Base-by-base conservation (phyloP, 164 flowering plant species). In the Umbilicus rupestris region DNA sequence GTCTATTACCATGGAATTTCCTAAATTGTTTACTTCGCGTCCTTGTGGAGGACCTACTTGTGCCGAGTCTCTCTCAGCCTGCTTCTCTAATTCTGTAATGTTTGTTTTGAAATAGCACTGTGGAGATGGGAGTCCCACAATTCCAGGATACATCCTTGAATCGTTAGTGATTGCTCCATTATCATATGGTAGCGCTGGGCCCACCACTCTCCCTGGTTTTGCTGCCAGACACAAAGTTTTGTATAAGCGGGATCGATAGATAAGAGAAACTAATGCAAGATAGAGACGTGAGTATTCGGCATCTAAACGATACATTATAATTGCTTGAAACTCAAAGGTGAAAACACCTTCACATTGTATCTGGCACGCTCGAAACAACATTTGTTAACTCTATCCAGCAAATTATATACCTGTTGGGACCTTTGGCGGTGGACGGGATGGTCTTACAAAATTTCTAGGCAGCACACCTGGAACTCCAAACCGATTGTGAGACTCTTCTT, bases 171-270 rank as follows among this genome's bases (percentile, higher is more conserved):
- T 52, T 42, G 76, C 73, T 30, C 78, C 79, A 62, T 77, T 81
- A 57, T 84, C 92, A 65, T 74, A 81, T 24, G 84, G 79, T 10
- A 70, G 74, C 57, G 78, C 83, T 3, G 91, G 84, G 35, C 91
- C 89, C 17, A 81, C 84, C 37, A 81, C 82, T 67, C 78, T 81
- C 59, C 87, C 87, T 26, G 88, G 88, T 76, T 85, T 85, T 35
- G 86, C 90, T 81, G 85, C n/a, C 74, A 39, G 28, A 58, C 28
- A 30, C 57, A 44, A 20, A 6, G 19, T 41, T 63, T 20, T 14
- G 11, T 63, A 37, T 17, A 7, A 12, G 45, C 60, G 19, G 44
- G 65, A 19, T 19, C 19, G 6, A 7, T 29, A 16, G 1, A 60
- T 7, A 16, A 39, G 29, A 41, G 14, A 4, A 16, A 14, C 26